phyloP scores from a whole-genome alignment of 805 yeast species.

The Kodamaea kakaduensis region DNA sequence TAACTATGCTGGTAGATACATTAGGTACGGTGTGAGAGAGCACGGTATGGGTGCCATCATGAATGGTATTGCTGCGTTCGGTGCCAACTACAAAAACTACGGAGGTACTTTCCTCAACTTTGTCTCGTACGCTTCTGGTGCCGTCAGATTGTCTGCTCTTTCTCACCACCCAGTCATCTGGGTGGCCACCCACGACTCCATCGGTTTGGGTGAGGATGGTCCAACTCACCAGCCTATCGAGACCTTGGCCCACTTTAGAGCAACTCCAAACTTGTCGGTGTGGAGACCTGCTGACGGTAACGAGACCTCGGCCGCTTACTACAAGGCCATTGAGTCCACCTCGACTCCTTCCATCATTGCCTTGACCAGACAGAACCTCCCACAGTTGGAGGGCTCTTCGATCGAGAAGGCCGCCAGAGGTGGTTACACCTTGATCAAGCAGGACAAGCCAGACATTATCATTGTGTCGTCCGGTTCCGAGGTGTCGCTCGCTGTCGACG shows the following conservation, averaged over 20 bases:
- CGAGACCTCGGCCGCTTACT: constrained; percentile 81
- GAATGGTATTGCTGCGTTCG: constrained; percentile 94
- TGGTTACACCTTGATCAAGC: constrained; percentile 72
- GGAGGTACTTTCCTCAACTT: constrained; percentile 99
- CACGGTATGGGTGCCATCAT: constrained; percentile 98
- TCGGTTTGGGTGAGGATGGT: constrained; percentile 90
- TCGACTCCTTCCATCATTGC: constrained; percentile 73
- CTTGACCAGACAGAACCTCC: constrained; percentile 80
- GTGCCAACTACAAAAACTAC: constrained; percentile 81
- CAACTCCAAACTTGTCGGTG: constrained; percentile 74
- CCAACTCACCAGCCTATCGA: constrained; percentile 93
- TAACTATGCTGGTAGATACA: constrained; percentile 85
- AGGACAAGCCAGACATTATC: constrained; percentile 63
- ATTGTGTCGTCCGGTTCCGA: constrained; percentile 93
- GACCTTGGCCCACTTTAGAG: constrained; percentile 82
- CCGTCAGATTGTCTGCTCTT: constrained; percentile 78
- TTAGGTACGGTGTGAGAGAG: constrained; percentile 98
- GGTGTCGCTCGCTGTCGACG: constrained; percentile 76
- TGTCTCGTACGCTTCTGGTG: constrained; percentile 78
- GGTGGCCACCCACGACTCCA: constrained; percentile 89
- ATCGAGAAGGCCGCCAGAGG: constrained; percentile 91
- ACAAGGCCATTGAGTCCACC: constrained; percentile 55
- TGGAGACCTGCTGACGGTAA: constrained; percentile 96
- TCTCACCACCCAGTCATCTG: constrained; percentile 80
- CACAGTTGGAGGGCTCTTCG: constrained; percentile 90